Conservation (phyloP, 306 rosid genomes). For the Pyrus pyrifolia region DNA sequence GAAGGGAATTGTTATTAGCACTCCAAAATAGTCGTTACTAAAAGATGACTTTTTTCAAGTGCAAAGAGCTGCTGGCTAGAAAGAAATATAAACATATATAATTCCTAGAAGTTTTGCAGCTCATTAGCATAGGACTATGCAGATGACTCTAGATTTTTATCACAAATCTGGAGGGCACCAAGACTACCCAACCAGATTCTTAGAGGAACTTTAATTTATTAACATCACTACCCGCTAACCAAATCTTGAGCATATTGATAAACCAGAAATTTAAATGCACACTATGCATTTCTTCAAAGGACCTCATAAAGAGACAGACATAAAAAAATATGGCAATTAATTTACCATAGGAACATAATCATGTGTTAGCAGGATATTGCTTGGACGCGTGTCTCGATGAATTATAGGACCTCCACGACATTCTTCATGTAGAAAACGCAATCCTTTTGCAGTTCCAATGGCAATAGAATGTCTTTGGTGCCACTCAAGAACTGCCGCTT, state of each 20-base stretch:
- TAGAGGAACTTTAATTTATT: not conserved
- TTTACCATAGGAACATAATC: conserved; percentile 82
- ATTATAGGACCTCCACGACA: conserved; percentile 85
- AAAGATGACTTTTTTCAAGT: not conserved
- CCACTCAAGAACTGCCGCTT: conserved; percentile 57
- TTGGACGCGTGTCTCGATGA: conserved; percentile 79
- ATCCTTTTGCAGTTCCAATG: conserved; percentile 80
- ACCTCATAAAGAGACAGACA: not conserved
- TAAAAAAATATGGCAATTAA: not conserved
- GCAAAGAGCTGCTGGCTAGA: not conserved
- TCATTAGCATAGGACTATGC: not conserved
- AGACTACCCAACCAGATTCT: not conserved
- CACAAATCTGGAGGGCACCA: not conserved
- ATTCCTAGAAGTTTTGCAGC: not conserved
- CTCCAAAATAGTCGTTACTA: not conserved
- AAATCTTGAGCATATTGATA: not conserved
- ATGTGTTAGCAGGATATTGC: conserved; percentile 85
- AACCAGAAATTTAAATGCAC: not conserved
- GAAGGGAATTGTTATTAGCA: not conserved
- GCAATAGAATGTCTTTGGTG: conserved; percentile 73
- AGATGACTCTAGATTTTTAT: not conserved
- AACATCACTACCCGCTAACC: not conserved
- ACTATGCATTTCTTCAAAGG: not conserved
- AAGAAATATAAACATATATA: no score
- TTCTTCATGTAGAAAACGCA: conserved; percentile 88